A percentile compares a stretch with the other conserved stretches of the same genome.
These are phyloP conservation scores for Sindora glabra DNA, from an alignment of 306 rosid genomes.

Conservation along the genomic window DNA sequence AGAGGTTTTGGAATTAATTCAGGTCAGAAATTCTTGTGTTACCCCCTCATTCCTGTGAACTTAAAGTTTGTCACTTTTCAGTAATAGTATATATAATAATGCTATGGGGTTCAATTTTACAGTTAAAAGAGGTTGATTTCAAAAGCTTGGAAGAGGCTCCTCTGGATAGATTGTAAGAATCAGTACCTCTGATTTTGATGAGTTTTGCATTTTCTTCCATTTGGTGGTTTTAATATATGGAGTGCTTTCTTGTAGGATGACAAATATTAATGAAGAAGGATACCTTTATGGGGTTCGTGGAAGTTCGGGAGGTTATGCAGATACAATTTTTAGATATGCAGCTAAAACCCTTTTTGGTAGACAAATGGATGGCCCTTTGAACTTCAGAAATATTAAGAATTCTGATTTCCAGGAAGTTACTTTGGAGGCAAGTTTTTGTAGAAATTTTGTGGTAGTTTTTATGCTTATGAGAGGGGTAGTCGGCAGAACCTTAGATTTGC, in stretches of 20 bases:
- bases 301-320: slow-evolving; percentile 94
- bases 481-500: not conserved
- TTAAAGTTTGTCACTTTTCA: not conserved
- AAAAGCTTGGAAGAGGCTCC: slow-evolving; percentile 66
- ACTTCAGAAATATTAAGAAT: slow-evolving; percentile 57
- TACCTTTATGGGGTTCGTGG: slow-evolving; percentile 72
- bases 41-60: too few relatives aligned
- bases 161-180: slow-evolving; percentile 60
- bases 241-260: slow-evolving; percentile 49
- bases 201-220: slow-evolving; percentile 1
- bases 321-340: slow-evolving; percentile 71
- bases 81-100: slow-evolving; percentile 1
- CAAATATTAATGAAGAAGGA: slow-evolving; percentile 69
- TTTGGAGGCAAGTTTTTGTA: slow-evolving; percentile 58
- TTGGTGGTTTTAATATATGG: not conserved
- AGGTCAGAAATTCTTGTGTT: slow-evolving; percentile 42
- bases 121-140: slow-evolving; percentile 73
- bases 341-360: slow-evolving; percentile 71
- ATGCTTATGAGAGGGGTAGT: slow-evolving; percentile 3
- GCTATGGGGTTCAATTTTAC: slow-evolving; percentile 22
- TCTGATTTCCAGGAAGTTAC: slow-evolving; percentile 86
- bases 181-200: not conserved
- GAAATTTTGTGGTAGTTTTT: not conserved
- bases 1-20: slow-evolving; percentile 86
- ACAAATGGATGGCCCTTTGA: slow-evolving; percentile 66